Base-by-base conservation (phyloP, 108 stramenopile species). In the Chaetoceros tenuissimus region DNA sequence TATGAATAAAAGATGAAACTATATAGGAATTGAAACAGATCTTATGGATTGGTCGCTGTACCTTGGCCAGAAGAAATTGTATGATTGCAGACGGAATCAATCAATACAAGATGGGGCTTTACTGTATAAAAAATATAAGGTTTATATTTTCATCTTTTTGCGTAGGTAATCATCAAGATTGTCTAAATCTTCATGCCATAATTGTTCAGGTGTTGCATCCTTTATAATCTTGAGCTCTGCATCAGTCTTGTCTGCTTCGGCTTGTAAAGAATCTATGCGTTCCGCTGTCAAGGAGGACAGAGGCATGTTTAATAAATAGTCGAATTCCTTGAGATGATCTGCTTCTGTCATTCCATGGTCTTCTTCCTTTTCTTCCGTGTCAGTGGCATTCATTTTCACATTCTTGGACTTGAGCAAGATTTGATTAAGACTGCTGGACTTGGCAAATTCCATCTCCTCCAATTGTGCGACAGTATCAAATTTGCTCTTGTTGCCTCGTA, bases 231-330 rank as follows among this genome's bases (percentile, higher is more conserved):
- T 54, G 31, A 92, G 66, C 16, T 84, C 74, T 2, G 21, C 31
- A 28, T 87, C 78, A 25, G 69, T 76, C 58, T 75, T 81, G 17
- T 55, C 23, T 7, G 85, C 75, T 19, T 92, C 85, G 22, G 72
- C 68, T n/a, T 66, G 74, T 1, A 93, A 59, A n/a, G 59, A 63
- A 23, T 69, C 63, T 8, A 93, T 87, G 44, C 74, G 82, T 43
- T 96, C 92, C 34, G 55, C 46, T 7, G 89, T 92, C 48, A 93
- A 67, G 30, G 80, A 83, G 18, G 77, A 84, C 48, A 96, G 48
- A 0, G 89, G 87, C 72, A 87, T 81, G 59, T 78, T 89, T 16
- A 93, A 63, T 17, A 96, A 60, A 57, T 96, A 96, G 61, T 93
- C 89, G 48, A 72, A 96, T n/a, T 79, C 74, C 8, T 51, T 68